Base-by-base conservation (phyloP, 2,329 filamentous ascomycete genomes). In the Leptographium flavum region DNA sequence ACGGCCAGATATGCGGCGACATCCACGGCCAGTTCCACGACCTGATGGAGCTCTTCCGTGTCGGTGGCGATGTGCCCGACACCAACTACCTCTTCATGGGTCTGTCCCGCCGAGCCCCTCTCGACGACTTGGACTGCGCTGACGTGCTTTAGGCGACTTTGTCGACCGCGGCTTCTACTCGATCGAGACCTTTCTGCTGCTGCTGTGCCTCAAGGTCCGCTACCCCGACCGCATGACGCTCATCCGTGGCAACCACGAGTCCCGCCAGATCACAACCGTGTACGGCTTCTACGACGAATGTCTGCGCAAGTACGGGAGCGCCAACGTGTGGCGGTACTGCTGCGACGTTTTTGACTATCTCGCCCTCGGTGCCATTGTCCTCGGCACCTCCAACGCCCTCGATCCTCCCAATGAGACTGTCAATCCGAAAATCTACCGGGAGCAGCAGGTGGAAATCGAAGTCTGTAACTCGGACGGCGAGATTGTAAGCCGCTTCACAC, bases 271-370 rank as follows among this genome's bases (percentile, higher is more conserved):
- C 53, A 96, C 90, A 21, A 94, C 87, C 5, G 90, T 96, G 14
- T 96, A 96, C 61, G 90, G 90, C 50, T 96, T 96, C 68, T 96
- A 96, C 67, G 90, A 96, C 58, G 90, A 96, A 66, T 96, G 90
- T 58, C 71, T 95, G 51, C 75, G 90, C 45, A 96, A 96, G 65
- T 96, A 96, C 58, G 90, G 90, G 49, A 94, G 83, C 58, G 88
- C 90, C 32, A 96, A 95, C 56, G 90, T 96, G 1, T 96, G 90
- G 90, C 76, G 86, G 45, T 90, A 95, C 60, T 98, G 88, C 68
- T 95, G 88, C 65, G 92, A 98, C 57, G 84, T 96, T 4, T 98
- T 98, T 60, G 90, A 98, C 65, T 96, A 95, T 62, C 78, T 98
- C 21, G 87, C 88, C 5, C 76, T 95, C 5, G 87, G 86, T 43